Evolutionary conservation across 1,139 yeast species (phyloP).

Genomic region (Geotrichum histeridarum): DNA sequence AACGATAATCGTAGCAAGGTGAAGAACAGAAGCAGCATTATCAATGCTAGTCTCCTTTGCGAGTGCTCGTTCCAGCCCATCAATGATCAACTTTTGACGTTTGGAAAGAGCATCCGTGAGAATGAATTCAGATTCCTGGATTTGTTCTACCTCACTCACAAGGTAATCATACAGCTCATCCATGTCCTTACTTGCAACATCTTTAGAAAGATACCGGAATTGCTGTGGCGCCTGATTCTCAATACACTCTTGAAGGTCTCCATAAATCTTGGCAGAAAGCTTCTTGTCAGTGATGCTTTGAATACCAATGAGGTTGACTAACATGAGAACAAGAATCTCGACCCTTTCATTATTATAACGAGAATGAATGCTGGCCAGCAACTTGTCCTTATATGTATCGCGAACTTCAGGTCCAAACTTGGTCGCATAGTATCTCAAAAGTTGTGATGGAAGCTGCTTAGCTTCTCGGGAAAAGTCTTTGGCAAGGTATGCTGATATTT

Average conservation of each 20-base stretch:
- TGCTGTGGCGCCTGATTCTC: neutral
- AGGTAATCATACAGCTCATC: neutral
- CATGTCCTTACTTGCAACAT: slow-evolving; percentile 1
- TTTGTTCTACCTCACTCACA: neutral
- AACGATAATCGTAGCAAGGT: neutral
- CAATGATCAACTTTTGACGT: neutral
- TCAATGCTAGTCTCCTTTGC: neutral
- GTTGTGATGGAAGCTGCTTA: neutral
- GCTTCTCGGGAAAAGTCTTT: slow-evolving; percentile 1
- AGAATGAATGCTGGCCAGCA: neutral
- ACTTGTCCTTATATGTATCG: neutral
- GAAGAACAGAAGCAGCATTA: neutral
- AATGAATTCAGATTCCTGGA: neutral
- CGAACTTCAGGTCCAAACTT: neutral
- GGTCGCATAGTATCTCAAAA: slow-evolving; percentile 3
- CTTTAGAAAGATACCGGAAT: neutral
- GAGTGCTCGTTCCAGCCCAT: slow-evolving; percentile 3
- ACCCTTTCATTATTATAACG: neutral
- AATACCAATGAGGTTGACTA: slow-evolving; percentile 4
- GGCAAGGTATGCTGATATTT: neutral
- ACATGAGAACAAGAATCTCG: neutral
- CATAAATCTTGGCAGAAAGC: neutral
- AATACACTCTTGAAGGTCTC: neutral
- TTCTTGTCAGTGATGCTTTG: slow-evolving; percentile 1
- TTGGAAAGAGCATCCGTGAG: neutral